Evolutionary conservation across 805 yeast genomes (phyloP), one percentile per base, ranked within the genome.

Genomic region (Monosporozyma unispora): DNA sequence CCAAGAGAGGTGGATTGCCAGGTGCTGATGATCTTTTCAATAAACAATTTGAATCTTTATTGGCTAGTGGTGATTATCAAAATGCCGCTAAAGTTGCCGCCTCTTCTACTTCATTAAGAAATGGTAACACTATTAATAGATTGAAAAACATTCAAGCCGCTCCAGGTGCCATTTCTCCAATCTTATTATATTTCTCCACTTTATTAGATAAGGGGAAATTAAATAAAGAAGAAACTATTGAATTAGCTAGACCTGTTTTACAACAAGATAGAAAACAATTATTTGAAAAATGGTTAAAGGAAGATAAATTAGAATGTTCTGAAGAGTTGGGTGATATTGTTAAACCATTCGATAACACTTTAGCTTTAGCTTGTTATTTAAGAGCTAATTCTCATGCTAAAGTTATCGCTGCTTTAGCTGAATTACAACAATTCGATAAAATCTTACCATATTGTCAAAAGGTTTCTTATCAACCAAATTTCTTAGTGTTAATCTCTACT

Each of bases 11-110:
- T 63, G 96, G 96, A 1, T 79, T 93, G 62, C 93, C 96, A 41
- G 99, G 99, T 57, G 99, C 98, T 45, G 99, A 93, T 67, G 82
- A 81, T 61, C 76, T 93, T 54, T 90, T 93, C 70, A 72, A 77
- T 52, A 96, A 89, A 70, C 98, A 91, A 70, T 93, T 93, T 72
- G 95, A 89, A 62, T 81, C 82, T 66, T 77, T 83, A 60, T 75
- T 93, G 60, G 78, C 80, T 56, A 81, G 81, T 58, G 96, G 96
- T 58, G 93, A 89, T 66, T 93, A 89, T 64, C 75, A 81, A 50
- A 82, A 83, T 59, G 99, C 99, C 48, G 99, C 98, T 46, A 88
- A 88, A 71, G 87, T 91, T 52, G 99, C 99, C 37, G 98, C 98
- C 12, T 83, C 96, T 37, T 87, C 96, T 14, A 88, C 87, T 49